phyloP scores from a whole-genome alignment of 1,139 yeast species.

The Pichia sp. region DNA sequence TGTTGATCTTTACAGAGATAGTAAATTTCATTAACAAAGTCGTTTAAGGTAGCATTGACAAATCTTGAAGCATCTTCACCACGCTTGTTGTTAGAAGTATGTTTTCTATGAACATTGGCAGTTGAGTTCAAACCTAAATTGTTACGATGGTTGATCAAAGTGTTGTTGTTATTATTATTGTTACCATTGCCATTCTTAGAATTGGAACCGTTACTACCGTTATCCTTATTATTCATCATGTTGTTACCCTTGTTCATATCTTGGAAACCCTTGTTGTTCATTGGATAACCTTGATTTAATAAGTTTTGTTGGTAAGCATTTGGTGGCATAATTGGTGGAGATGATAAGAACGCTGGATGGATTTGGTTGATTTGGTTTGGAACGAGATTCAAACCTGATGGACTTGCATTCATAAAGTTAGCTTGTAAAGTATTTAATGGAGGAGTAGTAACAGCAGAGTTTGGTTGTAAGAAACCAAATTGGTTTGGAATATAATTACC shows the following conservation, averaged over 20 bases:
- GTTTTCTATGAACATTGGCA: conserved; percentile 35
- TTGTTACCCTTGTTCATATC: background rate
- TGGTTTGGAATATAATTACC: conserved; percentile 14
- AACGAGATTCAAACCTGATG: conserved; percentile 6
- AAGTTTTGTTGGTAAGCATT: conserved; percentile 1
- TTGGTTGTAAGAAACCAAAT: conserved; percentile 14
- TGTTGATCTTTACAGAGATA: conserved; percentile 59
- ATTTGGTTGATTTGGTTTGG: conserved; percentile 9
- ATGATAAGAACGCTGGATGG: conserved; percentile 5
- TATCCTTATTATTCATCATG: too few relatives aligned
- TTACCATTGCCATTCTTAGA: conserved; percentile 6
- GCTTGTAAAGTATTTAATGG: conserved; percentile 12
- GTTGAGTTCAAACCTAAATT: conserved; percentile 29
- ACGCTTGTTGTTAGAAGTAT: conserved; percentile 34
- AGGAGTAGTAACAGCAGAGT: conserved; percentile 4
- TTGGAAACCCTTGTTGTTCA: conserved; percentile 2
- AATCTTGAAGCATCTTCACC: conserved; percentile 42
- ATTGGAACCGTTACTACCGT: too few relatives aligned
- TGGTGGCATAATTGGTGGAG: conserved; percentile 3
- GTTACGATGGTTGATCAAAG: conserved; percentile 10
- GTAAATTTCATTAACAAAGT: conserved; percentile 53
- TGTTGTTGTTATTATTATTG: conserved; percentile 10
- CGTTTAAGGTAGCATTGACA: conserved; percentile 46
- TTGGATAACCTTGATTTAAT: conserved; percentile 5
- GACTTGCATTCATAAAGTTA: conserved; percentile 2